Evolutionary conservation across 305 asterid genomes (phyloP).

Genomic region (Plantago rigida): DNA sequence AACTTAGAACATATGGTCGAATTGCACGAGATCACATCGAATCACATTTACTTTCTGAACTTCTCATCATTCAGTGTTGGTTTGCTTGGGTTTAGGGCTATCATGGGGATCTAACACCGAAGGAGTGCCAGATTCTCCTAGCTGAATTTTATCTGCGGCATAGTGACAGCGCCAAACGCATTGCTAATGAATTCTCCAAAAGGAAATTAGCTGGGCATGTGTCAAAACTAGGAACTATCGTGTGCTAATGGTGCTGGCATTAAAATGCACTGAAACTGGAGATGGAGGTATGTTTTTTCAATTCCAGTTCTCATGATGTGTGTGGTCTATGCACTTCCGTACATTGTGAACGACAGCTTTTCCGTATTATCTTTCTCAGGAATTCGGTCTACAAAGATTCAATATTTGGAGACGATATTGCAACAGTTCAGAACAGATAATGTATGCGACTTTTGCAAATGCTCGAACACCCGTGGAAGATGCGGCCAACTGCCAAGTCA

Average conservation of each 20-base stretch:
- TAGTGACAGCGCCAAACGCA: conserved; percentile 44
- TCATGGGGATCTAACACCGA: conserved; percentile 69
- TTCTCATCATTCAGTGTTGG: background rate
- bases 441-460: background rate
- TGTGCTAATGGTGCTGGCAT: background rate
- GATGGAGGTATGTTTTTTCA: background rate
- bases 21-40: no score
- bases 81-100: conserved; percentile 44
- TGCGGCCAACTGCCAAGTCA: background rate
- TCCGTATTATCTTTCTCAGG: background rate
- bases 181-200: conserved; percentile 57
- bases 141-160: conserved; percentile 90
- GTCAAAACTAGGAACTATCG: conserved; percentile 38
- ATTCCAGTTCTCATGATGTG: background rate
- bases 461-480: background rate
- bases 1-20: no score
- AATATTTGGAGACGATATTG: background rate
- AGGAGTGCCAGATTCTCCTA: conserved; percentile 64
- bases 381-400: background rate
- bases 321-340: background rate
- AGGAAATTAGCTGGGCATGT: conserved; percentile 36
- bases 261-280: background rate
- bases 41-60: no score
- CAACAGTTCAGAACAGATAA: background rate
- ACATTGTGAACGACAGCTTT: background rate